Base-by-base conservation (phyloP, 2,329 filamentous ascomycete genomes). In the Botrytis squamosa region DNA sequence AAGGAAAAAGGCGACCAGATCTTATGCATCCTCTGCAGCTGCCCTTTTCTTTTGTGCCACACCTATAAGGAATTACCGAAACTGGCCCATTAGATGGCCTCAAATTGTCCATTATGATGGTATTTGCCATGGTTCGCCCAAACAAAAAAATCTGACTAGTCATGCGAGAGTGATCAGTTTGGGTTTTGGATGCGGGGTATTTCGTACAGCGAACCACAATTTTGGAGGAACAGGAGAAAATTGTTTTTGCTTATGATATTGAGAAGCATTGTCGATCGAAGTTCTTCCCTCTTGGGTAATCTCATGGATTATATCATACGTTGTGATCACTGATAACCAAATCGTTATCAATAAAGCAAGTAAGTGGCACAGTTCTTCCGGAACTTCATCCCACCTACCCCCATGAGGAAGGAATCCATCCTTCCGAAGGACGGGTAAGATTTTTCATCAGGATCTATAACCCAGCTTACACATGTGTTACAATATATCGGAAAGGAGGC, bases 21-120 rank as follows among this genome's bases (percentile, higher is more conserved):
- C 64, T 72, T 57, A 46, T 72, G 71, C 71, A 69, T 72, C 64
- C 67, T 57, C 38, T 72, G 71, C 71, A 72, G 49, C 38, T 67
- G 63, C 40, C 70, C 70, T 72, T 67, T 72, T 60, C 52, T 72
- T 40, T 25, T 49, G 63, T 68, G 63, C 63, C 71, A 68, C 71
- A 57, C n/a, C 33, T 57, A 29, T 33, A 9, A 44, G 25, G 44
- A 46, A 72, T 59, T 40, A n/a, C 71, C 52, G 40, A 40, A 22
- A 40, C 33, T 60, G 63, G 63, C 40, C 63, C 22, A 46, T 60
- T 60, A 33, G 20, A 62, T 49, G 52, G 40, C 40, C 52, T 46
- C 33, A 44, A 59, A 42, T 14, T 57, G n/a, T 60, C 9, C 16
- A 42, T 33, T 4, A 68, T 52, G 36, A 59, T 69, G 49, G 63